Evolutionary conservation across 495 filamentous ascomycete genomes (phyloP).

Genomic region (Hyaloscypha bicolor): DNA sequence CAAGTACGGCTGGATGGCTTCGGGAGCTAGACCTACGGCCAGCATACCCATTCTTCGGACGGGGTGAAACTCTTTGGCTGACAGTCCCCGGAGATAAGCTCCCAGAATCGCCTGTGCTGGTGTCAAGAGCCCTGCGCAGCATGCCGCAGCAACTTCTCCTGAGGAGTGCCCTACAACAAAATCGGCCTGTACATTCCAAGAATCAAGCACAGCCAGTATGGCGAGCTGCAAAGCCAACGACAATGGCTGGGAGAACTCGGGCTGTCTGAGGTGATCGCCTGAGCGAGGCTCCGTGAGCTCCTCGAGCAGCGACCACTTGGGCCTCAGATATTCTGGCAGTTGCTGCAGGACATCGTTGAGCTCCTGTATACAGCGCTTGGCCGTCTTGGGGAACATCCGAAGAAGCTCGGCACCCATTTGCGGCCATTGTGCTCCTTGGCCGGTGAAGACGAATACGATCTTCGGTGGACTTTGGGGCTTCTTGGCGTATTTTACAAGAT

Average conservation of each 20-base stretch:
- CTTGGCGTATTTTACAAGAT: too few species aligned
- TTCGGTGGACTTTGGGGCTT: neutral
- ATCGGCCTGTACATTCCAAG: constrained; percentile 53
- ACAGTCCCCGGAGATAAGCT: constrained; percentile 48
- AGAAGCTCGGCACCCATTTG: neutral
- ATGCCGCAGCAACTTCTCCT: constrained; percentile 59
- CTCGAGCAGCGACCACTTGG: too few species aligned
- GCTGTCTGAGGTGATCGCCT: constrained; percentile 42
- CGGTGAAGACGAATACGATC: constrained; percentile 27
- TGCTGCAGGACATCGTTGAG: too few species aligned
- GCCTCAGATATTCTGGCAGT: too few species aligned
- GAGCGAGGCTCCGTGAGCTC: constrained; percentile 33
- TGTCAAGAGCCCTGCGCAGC: constrained; percentile 45
- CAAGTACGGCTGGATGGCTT: constrained; percentile 28
- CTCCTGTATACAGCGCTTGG: too few species aligned
- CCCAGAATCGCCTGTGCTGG: constrained; percentile 55
- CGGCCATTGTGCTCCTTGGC: constrained; percentile 3
- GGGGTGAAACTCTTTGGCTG: too few species aligned
- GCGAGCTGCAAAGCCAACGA: constrained; percentile 57
- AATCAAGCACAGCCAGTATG: constrained; percentile 53
- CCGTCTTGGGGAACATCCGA: neutral
- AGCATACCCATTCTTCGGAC: constrained; percentile 34
- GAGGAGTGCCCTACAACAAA: constrained; percentile 66
- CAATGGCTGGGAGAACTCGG: constrained; percentile 52
- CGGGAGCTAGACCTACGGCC: constrained; percentile 32